phyloP scores from a whole-genome alignment of 345 rosid species.

The Odontarrhena argentea region DNA sequence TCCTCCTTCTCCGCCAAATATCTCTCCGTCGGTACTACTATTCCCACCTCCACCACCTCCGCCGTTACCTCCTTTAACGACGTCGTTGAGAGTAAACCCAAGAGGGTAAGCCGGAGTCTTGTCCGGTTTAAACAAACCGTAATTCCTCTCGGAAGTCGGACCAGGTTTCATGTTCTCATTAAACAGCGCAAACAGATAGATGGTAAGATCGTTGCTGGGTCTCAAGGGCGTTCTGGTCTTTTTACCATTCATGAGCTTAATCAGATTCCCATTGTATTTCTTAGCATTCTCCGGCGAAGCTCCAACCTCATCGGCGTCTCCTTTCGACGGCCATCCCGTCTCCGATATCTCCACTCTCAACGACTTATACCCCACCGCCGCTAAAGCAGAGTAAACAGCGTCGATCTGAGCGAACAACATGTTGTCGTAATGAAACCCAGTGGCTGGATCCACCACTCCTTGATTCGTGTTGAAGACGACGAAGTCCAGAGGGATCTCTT shows the following conservation, averaged over 20 bases:
- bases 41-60: background rate
- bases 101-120: slow-evolving; percentile 71
- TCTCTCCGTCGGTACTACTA: background rate
- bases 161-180: slow-evolving; percentile 97
- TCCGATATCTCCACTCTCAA: slow-evolving; percentile 76
- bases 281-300: slow-evolving; percentile 81
- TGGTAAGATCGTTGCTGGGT: slow-evolving; percentile 59
- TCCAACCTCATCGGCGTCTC: slow-evolving; percentile 81
- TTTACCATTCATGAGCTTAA: slow-evolving; percentile 56
- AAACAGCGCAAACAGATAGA: slow-evolving; percentile 83
- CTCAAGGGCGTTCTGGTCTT: slow-evolving; percentile 80
- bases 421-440: slow-evolving; percentile 79
- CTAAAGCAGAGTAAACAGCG: slow-evolving; percentile 74
- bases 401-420: slow-evolving; percentile 94
- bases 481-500: slow-evolving; percentile 69
- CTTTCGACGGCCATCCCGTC: slow-evolving; percentile 99
- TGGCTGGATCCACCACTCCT: slow-evolving; percentile 65
- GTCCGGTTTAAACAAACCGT: slow-evolving; percentile 91
- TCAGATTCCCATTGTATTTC: slow-evolving; percentile 81
- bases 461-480: slow-evolving; percentile 77
- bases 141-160: slow-evolving; percentile 92
- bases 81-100: slow-evolving; percentile 36
- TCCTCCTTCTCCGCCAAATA: background rate
- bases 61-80: slow-evolving; percentile 38
- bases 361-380: slow-evolving; percentile 63